Conservation (phyloP, 371 early-diverging fungal genomes). For the Syncephalastrum sp. region DNA sequence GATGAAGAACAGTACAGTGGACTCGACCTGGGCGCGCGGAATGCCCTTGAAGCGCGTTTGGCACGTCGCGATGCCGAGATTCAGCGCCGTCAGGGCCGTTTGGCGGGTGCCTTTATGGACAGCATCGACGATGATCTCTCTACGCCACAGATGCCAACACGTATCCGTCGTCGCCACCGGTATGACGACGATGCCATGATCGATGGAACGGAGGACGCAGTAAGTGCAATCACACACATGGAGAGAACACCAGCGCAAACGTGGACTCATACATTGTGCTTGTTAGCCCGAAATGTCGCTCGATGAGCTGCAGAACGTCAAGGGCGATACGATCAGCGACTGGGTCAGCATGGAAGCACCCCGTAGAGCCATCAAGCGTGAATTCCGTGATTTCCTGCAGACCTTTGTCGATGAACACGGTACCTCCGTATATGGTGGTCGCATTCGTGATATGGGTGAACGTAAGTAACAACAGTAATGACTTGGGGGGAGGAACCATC, state of each 20-base stretch:
- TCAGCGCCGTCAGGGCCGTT: constrained; percentile 67
- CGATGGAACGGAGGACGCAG: constrained; percentile 61
- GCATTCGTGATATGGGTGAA: constrained; percentile 89
- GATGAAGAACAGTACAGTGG: constrained; percentile 63
- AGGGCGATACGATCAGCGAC: constrained; percentile 67
- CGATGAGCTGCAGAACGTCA: constrained; percentile 48
- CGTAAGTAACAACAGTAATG: constrained; percentile 29
- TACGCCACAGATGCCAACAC: constrained; percentile 22
- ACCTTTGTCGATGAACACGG: constrained; percentile 84
- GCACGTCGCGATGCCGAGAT: constrained; percentile 81
- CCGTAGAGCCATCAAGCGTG: constrained; percentile 77
- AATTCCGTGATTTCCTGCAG: constrained; percentile 88
- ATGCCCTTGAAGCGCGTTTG: constrained; percentile 79
- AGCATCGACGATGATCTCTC: constrained; percentile 64
- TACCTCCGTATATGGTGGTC: constrained; percentile 89
- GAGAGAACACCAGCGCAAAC: too few species aligned
- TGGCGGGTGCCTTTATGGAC: constrained; percentile 86
- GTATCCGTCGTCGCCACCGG: constrained; percentile 62
- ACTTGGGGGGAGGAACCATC: neutral
- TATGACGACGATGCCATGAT: constrained; percentile 54
- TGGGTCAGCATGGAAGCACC: constrained; percentile 82
- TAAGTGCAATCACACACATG: neutral
- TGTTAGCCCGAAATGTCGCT: constrained; percentile 51
- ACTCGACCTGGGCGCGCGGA: constrained; percentile 72
- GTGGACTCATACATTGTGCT: too few species aligned